Conservation (phyloP, 345 rosid species). For the Gossypium sturtianum region DNA sequence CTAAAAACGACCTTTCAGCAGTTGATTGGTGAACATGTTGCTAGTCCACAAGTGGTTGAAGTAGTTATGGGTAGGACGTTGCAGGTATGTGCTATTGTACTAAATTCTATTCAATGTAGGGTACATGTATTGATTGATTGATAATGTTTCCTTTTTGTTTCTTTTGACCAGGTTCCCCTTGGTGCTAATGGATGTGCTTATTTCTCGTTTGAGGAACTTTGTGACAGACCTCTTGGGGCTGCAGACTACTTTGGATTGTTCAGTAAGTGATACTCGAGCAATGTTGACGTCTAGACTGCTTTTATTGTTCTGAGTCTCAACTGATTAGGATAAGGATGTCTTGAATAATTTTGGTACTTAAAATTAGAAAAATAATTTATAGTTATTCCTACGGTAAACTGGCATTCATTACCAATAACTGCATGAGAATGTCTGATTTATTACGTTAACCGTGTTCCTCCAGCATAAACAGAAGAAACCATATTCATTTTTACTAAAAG, state of each 20-base stretch:
- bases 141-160: neutral
- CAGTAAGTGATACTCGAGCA: slow-evolving; percentile 52
- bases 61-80: slow-evolving; percentile 90
- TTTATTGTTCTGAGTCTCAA: neutral
- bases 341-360: slow-evolving; percentile 5
- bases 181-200: slow-evolving; percentile 92
- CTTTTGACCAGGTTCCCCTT: slow-evolving; percentile 51
- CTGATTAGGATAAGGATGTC: neutral
- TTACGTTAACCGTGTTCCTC: neutral
- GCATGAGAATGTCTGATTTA: neutral
- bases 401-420: neutral
- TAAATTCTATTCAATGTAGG: neutral
- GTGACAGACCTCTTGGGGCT: slow-evolving; percentile 94
- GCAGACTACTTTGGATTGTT: slow-evolving; percentile 94
- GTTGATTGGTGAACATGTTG: slow-evolving; percentile 50
- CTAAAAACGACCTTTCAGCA: slow-evolving; percentile 65
- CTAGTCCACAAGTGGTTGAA: slow-evolving; percentile 65
- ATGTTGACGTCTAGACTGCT: neutral
- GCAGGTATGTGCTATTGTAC: slow-evolving; percentile 40
- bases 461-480: no score
- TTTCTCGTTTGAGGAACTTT: slow-evolving; percentile 81
- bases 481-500: neutral
- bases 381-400: neutral
- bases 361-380: slow-evolving; percentile 1
- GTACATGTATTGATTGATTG: neutral